Conservation (phyloP, 2,329 filamentous ascomycete species). For the Leptosphaerulina australis region DNA sequence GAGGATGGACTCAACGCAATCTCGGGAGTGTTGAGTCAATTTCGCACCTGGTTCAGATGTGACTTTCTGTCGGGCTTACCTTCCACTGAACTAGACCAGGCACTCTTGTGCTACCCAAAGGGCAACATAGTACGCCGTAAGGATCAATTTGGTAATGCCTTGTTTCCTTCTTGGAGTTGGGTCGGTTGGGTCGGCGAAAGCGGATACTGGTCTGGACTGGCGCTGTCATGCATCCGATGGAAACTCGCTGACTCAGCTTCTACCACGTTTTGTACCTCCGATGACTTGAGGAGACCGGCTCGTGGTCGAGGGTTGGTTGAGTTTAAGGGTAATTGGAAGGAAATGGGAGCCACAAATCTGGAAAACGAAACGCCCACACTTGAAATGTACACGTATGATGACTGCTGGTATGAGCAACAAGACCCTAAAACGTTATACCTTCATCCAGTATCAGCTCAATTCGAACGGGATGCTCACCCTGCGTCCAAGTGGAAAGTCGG, state of each 20-base stretch:
- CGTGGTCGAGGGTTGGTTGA: too few species aligned
- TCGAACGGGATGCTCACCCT: too few species aligned
- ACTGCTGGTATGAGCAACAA: too few species aligned
- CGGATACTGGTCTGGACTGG: neutral
- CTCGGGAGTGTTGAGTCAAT: neutral
- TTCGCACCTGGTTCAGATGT: neutral
- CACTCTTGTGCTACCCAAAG: neutral
- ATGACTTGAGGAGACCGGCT: too few species aligned
- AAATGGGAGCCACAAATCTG: too few species aligned
- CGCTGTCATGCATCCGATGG: neutral
- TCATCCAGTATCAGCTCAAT: too few species aligned
- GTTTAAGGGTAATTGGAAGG: too few species aligned
- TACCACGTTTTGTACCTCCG: too few species aligned
- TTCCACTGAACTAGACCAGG: conserved; percentile 1
- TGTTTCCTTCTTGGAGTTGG: conserved; percentile 7
- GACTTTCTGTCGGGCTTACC: neutral
- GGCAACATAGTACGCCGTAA: neutral
- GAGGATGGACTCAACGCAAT: neutral
- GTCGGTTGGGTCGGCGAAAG: neutral
- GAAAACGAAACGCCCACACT: too few species aligned
- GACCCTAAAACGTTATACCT: too few species aligned
- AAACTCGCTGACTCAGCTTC: neutral
- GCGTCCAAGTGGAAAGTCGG: too few species aligned
- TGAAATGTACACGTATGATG: too few species aligned
- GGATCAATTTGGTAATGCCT: neutral